Conservation (phyloP, 768 basidiomycete genomes). For the Agaricus sinodeliciosus region DNA sequence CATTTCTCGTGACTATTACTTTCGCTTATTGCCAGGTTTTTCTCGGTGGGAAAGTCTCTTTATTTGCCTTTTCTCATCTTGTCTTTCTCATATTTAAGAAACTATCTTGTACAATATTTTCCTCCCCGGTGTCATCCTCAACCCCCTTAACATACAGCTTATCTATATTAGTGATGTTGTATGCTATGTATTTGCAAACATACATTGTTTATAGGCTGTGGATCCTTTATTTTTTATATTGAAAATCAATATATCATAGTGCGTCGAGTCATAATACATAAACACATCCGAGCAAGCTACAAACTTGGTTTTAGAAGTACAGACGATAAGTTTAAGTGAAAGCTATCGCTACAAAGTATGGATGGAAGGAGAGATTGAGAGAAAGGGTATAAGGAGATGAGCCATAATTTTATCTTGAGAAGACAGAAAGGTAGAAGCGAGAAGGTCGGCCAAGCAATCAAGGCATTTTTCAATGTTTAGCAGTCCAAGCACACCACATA, state of each 20-base stretch:
- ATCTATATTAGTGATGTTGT: constrained; percentile 14
- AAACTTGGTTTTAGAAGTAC: constrained; percentile 7
- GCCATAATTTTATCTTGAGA: background rate
- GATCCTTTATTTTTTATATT: background rate
- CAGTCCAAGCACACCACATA: constrained; percentile 47
- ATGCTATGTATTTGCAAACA: constrained; percentile 10
- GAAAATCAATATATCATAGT: background rate
- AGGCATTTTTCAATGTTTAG: constrained; percentile 16
- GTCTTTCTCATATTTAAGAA: background rate
- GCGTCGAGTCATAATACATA: background rate
- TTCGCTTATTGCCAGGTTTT: too few species aligned
- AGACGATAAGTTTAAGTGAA: constrained; percentile 6
- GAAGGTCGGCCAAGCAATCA: background rate
- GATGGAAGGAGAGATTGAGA: background rate
- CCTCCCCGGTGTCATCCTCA: background rate
- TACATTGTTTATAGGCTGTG: background rate
- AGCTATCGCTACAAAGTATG: constrained; percentile 10
- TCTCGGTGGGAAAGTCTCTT: background rate
- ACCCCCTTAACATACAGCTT: constrained; percentile 7
- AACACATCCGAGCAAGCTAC: constrained; percentile 6
- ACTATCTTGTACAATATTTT: constrained; percentile 2
- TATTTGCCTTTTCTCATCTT: background rate
- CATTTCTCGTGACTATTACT: constrained; percentile 1
- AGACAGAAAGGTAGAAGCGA: background rate
- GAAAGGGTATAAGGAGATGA: background rate